Evolutionary conservation across 2,329 filamentous ascomycete species (phyloP).

Genomic region (Nothomitra cinnamomea): DNA sequence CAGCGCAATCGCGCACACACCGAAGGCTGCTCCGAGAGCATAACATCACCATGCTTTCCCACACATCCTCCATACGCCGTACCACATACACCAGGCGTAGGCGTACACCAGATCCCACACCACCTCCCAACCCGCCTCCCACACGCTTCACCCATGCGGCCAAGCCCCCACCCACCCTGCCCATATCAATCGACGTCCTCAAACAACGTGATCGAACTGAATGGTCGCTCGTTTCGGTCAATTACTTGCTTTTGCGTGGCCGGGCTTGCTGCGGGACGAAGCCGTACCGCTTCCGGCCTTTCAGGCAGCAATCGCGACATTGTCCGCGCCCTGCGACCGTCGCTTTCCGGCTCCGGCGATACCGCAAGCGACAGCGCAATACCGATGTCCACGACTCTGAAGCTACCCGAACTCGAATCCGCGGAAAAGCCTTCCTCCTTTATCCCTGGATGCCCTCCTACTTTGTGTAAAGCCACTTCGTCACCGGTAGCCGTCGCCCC

Average conservation of each 20-base stretch:
- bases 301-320: conserved; percentile 17
- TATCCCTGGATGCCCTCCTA: neutral
- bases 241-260: neutral
- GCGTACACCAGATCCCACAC: too few relatives aligned
- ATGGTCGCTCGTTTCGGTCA: neutral
- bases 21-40: too few relatives aligned
- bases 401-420: neutral
- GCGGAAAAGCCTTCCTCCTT: neutral
- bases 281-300: conserved; percentile 11
- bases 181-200: conserved; percentile 1
- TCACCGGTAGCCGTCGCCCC: conserved; percentile 16
- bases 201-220: neutral
- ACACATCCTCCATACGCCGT: too few relatives aligned
- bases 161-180: neutral
- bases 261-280: neutral
- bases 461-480: neutral
- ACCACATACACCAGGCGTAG: too few relatives aligned
- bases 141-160: neutral
- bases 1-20: too few relatives aligned
- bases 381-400: neutral
- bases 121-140: neutral
- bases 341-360: neutral
- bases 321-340: conserved; percentile 5
- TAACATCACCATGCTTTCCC: too few relatives aligned
- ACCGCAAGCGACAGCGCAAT: conserved; percentile 2